Conservation (phyloP, 257 asterid species). For the Nyctanthes arbortristis region DNA sequence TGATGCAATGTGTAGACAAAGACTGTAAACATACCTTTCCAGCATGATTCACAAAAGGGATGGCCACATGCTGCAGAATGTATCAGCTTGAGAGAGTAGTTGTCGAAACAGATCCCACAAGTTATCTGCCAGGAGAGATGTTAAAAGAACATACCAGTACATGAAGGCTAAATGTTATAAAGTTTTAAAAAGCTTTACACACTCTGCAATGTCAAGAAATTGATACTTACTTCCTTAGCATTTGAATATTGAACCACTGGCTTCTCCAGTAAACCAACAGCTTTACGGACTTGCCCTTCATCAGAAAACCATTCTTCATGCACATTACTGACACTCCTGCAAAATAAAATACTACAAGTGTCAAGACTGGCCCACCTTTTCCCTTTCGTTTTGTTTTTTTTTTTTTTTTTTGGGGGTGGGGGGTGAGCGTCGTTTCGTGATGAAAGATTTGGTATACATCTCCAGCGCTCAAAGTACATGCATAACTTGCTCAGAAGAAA, state of each 20-base stretch:
- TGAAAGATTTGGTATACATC: no score
- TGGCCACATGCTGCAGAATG: constrained; percentile 69
- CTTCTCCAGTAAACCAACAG: constrained; percentile 77
- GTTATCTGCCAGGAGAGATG: constrained; percentile 45
- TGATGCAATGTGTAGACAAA: background rate
- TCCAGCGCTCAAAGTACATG: constrained; percentile 7
- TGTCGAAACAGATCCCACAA: constrained; percentile 88
- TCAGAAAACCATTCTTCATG: constrained; percentile 92
- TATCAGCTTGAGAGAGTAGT: constrained; percentile 36
- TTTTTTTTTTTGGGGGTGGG: no score
- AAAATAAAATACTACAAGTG: constrained; percentile 20
- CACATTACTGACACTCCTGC: constrained; percentile 84
- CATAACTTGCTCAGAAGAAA: background rate
- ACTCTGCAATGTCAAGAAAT: constrained; percentile 14
- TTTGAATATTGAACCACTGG: constrained; percentile 40
- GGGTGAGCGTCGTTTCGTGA: no score
- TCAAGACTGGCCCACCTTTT: no score
- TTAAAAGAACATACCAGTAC: constrained; percentile 12
- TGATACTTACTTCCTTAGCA: constrained; percentile 57
- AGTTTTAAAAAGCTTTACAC: constrained; percentile 6
- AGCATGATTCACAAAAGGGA: constrained; percentile 77
- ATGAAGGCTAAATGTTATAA: constrained; percentile 13
- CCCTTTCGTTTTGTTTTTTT: no score
- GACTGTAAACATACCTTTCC: constrained; percentile 58
- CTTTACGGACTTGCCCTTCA: constrained; percentile 76